These are phyloP conservation scores for Trametes gibbosa DNA, from an alignment of 768 basidiomycete species.

Conservation along the genomic window DNA sequence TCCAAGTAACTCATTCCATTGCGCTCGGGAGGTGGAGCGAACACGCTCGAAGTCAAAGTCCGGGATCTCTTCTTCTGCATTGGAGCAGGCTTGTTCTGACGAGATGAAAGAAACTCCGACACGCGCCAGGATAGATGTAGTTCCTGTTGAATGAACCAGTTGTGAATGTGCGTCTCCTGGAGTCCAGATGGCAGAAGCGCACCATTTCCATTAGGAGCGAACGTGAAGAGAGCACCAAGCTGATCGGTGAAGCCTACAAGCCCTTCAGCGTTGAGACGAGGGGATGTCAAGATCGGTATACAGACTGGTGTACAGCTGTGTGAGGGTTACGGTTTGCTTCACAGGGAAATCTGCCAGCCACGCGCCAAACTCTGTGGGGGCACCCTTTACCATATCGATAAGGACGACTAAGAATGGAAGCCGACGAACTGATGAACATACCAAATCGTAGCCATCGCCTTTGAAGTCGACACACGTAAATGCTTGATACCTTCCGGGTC, in stretches of 20 bases:
- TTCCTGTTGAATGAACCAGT: neutral
- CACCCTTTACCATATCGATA: constrained; percentile 11
- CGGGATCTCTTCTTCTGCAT: constrained; percentile 60
- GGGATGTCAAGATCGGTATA: neutral
- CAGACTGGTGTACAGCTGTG: constrained; percentile 50
- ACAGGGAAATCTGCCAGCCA: constrained; percentile 54
- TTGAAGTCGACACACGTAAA: constrained; percentile 63
- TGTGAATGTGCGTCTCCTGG: neutral
- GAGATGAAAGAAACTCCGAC: constrained; percentile 66
- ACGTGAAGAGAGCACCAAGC: constrained; percentile 53
- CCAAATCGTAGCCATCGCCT: constrained; percentile 41
- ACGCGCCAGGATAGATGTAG: constrained; percentile 51
- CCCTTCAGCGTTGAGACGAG: neutral
- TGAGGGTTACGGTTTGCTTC: constrained; percentile 41
- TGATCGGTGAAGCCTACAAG: constrained; percentile 44
- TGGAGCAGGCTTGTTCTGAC: constrained; percentile 54
- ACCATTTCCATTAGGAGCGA: constrained; percentile 39
- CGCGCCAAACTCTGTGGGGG: constrained; percentile 53
- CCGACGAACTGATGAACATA: neutral
- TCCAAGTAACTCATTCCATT: constrained; percentile 60
- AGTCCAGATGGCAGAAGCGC: neutral
- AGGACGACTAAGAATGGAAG: constrained; percentile 4
- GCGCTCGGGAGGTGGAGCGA: constrained; percentile 37
- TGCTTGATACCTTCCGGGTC: constrained; percentile 54
- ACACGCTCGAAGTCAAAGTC: constrained; percentile 54